A percentile compares a stretch with the other conserved stretches of the same genome.
Conservation (phyloP, 2,329 filamentous ascomycete species). For the Fusarium nanum region DNA sequence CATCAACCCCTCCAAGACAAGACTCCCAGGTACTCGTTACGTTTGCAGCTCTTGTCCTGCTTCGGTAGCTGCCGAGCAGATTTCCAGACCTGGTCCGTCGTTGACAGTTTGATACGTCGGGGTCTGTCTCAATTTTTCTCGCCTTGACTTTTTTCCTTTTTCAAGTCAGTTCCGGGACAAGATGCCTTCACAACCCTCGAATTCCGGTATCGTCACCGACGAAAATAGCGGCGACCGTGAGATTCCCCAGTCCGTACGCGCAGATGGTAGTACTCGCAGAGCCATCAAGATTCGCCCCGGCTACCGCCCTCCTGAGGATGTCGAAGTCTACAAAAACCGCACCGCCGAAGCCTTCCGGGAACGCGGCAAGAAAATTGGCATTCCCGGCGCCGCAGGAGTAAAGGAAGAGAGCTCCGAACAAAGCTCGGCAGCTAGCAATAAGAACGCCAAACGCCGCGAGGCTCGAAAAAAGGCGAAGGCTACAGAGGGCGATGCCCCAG, state of each 20-base stretch:
- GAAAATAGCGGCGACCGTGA: constrained; percentile 81
- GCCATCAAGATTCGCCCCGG: constrained; percentile 95
- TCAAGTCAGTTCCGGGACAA: constrained; percentile 1
- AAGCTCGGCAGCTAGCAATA: constrained; percentile 70
- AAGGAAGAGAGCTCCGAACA: constrained; percentile 62
- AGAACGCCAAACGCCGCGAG: constrained; percentile 84
- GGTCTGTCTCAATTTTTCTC: not conserved
- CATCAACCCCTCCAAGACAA: constrained; percentile 27
- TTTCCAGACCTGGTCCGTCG: constrained; percentile 18
- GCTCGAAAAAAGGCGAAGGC: constrained; percentile 66
- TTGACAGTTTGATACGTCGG: constrained; percentile 9
- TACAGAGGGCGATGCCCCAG: constrained; percentile 64
- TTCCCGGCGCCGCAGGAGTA: constrained; percentile 78
- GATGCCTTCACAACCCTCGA: constrained; percentile 65
- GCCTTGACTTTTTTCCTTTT: not conserved
- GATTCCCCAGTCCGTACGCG: constrained; percentile 86
- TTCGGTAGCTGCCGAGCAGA: constrained; percentile 36
- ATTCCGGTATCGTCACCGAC: constrained; percentile 82
- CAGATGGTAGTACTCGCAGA: constrained; percentile 91
- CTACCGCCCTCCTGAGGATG: constrained; percentile 93
- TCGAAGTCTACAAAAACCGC: constrained; percentile 95
- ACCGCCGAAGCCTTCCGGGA: constrained; percentile 87
- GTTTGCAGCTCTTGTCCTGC: constrained; percentile 17
- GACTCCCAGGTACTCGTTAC: not conserved
- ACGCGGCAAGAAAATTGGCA: constrained; percentile 68